A percentile compares a stretch with the other conserved stretches of the same genome.
phyloP scores from a whole-genome alignment of 2,329 filamentous ascomycete species.

The Colletotrichum noveboracense region DNA sequence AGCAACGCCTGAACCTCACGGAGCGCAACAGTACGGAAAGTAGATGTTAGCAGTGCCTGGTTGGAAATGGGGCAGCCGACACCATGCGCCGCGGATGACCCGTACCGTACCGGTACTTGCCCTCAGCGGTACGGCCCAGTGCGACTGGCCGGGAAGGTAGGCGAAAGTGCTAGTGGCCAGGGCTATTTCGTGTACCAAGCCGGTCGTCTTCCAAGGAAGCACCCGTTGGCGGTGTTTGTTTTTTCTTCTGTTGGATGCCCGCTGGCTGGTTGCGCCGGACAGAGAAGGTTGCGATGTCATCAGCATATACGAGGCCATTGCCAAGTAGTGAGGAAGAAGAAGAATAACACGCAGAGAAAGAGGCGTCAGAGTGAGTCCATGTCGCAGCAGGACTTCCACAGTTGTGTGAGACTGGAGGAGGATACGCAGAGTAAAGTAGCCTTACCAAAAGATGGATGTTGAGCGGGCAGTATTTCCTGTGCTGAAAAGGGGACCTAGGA shows the following conservation, averaged over 20 bases:
- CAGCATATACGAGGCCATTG: background rate
- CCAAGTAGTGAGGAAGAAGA: background rate
- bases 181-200: background rate
- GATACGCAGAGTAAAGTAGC: background rate
- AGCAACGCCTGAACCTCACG: background rate
- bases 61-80: background rate
- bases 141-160: background rate
- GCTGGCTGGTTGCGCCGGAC: background rate
- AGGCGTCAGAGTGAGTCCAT: background rate
- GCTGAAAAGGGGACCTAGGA: background rate
- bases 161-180: background rate
- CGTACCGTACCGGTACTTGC: background rate
- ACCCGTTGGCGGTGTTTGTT: background rate
- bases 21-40: background rate
- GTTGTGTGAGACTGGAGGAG: background rate
- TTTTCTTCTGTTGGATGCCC: background rate
- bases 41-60: background rate
- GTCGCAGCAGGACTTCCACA: background rate
- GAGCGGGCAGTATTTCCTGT: background rate
- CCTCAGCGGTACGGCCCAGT: background rate
- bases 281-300: background rate
- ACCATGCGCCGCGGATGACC: background rate
- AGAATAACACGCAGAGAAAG: background rate
- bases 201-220: constrained; percentile 10
- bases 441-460: background rate